Conservation (phyloP, 345 rosid species). For the Ailanthus altissimus region DNA sequence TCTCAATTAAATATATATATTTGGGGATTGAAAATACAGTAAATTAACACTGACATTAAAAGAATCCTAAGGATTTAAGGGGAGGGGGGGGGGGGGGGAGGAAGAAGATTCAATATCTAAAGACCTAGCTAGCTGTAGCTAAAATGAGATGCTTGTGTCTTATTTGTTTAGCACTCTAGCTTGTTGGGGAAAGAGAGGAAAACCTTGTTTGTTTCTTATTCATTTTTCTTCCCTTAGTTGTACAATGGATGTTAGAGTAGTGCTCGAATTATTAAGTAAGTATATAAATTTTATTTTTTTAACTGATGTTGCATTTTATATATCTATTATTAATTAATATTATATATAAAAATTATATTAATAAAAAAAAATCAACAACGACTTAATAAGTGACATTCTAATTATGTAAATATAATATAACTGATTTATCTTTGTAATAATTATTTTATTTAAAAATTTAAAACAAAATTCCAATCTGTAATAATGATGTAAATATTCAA, state of each 20-base stretch:
- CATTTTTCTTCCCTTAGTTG: neutral
- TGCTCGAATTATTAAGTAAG: no score
- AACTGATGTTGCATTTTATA: no score
- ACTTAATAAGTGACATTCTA: no score
- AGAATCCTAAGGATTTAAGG: constrained; percentile 30
- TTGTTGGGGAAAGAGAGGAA: neutral
- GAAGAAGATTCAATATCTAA: neutral
- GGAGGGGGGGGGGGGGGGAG: no score
- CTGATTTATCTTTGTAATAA: no score
- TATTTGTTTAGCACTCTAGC: neutral
- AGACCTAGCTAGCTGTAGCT: neutral
- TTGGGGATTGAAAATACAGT: neutral
- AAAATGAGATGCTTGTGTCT: neutral
- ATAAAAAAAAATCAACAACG: no score
- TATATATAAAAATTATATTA: no score
- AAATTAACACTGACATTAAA: constrained; percentile 23
- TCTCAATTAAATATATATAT: neutral
- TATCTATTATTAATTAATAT: no score
- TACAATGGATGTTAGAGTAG: neutral
- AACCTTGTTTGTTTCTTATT: neutral
- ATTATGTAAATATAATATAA: no score
- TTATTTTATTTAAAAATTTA: neutral
- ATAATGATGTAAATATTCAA: no score
- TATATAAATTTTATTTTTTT: no score
- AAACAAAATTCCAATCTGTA: neutral